Percentiles rank a stretch among this genome's conserved stretches.
phyloP scores from a whole-genome alignment of 345 rosid genomes.

The Psidium friedrichsthalianum region DNA sequence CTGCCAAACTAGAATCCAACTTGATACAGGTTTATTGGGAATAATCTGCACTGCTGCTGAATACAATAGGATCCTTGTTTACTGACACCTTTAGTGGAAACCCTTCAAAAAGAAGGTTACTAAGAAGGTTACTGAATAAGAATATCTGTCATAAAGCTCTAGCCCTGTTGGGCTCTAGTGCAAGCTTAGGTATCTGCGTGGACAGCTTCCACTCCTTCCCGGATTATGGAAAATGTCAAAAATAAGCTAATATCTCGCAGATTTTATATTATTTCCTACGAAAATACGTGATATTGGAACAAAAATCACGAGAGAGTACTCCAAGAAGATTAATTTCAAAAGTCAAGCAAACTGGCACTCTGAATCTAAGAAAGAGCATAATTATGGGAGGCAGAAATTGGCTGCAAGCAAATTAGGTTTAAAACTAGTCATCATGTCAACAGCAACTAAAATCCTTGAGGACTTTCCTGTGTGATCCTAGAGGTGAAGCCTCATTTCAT shows the following conservation, averaged over 20 bases:
- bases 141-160: background rate
- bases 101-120: background rate
- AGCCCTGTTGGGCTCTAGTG: background rate
- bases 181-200: background rate
- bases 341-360: background rate
- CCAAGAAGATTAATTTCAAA: background rate
- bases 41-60: background rate
- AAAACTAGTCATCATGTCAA: background rate
- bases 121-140: too few relatives aligned
- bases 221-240: background rate
- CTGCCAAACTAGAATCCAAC: background rate
- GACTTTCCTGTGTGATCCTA: background rate
- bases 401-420: background rate
- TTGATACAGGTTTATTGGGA: background rate
- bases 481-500: background rate
- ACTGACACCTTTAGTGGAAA: background rate
- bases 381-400: background rate
- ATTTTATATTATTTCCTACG: background rate
- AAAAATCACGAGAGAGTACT: background rate
- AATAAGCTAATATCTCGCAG: background rate
- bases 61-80: background rate
- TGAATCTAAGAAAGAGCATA: background rate
- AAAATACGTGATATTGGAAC: background rate
- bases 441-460: background rate
- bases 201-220: background rate